These are phyloP conservation scores for Neurospora discreta DNA, from an alignment of 495 filamentous ascomycete species.

Conservation along the genomic window DNA sequence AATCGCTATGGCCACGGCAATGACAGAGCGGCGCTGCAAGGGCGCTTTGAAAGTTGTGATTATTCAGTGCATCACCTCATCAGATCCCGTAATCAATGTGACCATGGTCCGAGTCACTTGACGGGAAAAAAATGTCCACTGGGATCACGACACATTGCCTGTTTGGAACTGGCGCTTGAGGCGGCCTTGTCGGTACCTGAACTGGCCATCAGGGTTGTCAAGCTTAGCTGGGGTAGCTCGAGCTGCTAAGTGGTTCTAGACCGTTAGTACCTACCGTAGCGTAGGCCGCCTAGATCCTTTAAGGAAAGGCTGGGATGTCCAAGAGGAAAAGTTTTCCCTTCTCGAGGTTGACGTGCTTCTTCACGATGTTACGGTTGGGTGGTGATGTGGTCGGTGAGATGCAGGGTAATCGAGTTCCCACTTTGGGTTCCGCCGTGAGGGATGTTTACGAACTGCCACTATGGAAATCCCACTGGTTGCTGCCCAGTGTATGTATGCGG, in stretches of 20 bases:
- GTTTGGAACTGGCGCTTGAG: not conserved
- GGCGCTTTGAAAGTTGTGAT: not conserved
- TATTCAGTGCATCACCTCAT: not conserved
- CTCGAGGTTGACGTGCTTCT: not conserved
- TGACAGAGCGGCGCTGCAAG: not conserved
- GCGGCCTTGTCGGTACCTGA: not conserved
- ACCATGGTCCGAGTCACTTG: not conserved
- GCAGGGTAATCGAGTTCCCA: not conserved
- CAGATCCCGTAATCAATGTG: not conserved
- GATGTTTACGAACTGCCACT: not conserved
- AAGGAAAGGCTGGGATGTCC: not conserved
- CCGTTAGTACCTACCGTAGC: not conserved
- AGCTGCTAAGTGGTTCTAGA: not conserved
- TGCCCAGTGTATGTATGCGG: not conserved
- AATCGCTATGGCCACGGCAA: not conserved
- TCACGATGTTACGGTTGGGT: not conserved
- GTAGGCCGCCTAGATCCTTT: not conserved
- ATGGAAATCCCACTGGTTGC: not conserved
- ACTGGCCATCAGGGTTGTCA: not conserved
- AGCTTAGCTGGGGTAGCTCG: not conserved
- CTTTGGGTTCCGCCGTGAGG: not conserved
- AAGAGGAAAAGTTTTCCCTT: not conserved
- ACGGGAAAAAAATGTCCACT: not conserved
- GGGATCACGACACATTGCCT: not conserved
- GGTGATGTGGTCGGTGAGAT: not conserved